These are phyloP conservation scores for Pythium vanterpoolii DNA, from an alignment of 352 stramenopile genomes.

Conservation along the genomic window DNA sequence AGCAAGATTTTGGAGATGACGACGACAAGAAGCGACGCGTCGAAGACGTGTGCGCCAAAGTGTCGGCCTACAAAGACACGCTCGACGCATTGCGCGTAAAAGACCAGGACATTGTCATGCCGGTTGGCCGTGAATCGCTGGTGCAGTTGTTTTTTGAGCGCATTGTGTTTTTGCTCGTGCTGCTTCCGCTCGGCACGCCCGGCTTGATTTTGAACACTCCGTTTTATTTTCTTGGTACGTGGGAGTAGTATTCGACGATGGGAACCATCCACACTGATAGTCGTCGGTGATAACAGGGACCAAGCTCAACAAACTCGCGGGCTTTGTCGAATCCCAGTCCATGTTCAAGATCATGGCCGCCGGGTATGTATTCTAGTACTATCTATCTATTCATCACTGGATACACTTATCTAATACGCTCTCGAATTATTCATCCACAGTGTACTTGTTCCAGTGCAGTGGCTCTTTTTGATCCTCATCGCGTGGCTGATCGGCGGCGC, in stretches of 20 bases:
- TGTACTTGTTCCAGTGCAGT: slow-evolving; percentile 65
- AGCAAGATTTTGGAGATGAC: slow-evolving; percentile 36
- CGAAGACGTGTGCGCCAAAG: slow-evolving; percentile 40
- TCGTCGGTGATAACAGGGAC: slow-evolving; percentile 25
- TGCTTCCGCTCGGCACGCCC: slow-evolving; percentile 62
- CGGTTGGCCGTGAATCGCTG: slow-evolving; percentile 49
- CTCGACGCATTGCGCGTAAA: slow-evolving; percentile 59
- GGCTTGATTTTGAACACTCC: slow-evolving; percentile 70
- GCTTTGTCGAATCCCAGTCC: slow-evolving; percentile 69
- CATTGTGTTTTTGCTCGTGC: slow-evolving; percentile 59
- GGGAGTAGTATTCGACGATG: too few relatives aligned
- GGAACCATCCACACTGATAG: background rate
- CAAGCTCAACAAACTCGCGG: slow-evolving; percentile 67
- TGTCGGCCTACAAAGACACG: slow-evolving; percentile 55
- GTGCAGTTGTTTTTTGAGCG: slow-evolving; percentile 64
- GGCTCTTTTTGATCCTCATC: slow-evolving; percentile 55
- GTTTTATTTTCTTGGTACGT: slow-evolving; percentile 78
- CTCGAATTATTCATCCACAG: slow-evolving; percentile 18
- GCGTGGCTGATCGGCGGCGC: slow-evolving; percentile 54
- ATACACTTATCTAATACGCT: background rate
- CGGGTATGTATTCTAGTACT: slow-evolving; percentile 35
- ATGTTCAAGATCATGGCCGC: slow-evolving; percentile 83
- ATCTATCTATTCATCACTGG: background rate
- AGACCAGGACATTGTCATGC: slow-evolving; percentile 61
- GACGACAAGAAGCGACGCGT: slow-evolving; percentile 33